phyloP scores from a whole-genome alignment of 768 basidiomycete genomes.

The Mycena rosella region DNA sequence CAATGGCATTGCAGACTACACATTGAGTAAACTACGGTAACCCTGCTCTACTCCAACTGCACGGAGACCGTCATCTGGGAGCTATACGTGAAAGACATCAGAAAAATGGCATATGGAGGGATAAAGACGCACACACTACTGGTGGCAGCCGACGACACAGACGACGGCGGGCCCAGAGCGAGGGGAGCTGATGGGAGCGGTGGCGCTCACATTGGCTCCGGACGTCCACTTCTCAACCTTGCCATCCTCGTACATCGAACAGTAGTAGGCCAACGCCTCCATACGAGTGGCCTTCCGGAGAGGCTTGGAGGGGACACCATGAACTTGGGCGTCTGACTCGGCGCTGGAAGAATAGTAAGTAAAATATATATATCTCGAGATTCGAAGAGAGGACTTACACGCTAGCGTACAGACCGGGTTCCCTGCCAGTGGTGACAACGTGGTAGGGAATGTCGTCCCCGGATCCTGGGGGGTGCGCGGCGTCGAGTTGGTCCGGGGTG shows the following conservation, averaged over 20 bases:
- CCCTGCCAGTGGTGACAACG: conserved; percentile 6
- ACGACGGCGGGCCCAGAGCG: too few relatives aligned
- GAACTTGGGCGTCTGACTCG: not conserved
- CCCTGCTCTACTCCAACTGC: too few relatives aligned
- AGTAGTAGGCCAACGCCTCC: conserved; percentile 9
- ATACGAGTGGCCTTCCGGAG: not conserved
- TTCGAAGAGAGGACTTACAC: not conserved
- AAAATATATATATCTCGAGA: not conserved
- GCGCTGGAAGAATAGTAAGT: not conserved
- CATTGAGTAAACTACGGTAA: too few relatives aligned
- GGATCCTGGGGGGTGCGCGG: conserved; percentile 1
- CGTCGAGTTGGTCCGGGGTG: conserved; percentile 9
- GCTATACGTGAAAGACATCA: too few relatives aligned
- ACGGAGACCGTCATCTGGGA: too few relatives aligned
- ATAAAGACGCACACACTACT: too few relatives aligned
- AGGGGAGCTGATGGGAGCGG: too few relatives aligned
- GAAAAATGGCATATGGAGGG: too few relatives aligned
- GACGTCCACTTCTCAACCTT: not conserved
- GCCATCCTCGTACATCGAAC: not conserved
- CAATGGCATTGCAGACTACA: too few relatives aligned
- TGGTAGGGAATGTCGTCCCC: not conserved
- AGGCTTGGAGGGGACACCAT: not conserved
- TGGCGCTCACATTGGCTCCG: too few relatives aligned
- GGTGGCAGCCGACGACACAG: too few relatives aligned
- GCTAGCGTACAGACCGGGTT: conserved; percentile 5